Percentiles rank a stretch among this genome's conserved stretches.
phyloP scores from a whole-genome alignment of 495 filamentous ascomycete genomes.

The Tuber brumale region DNA sequence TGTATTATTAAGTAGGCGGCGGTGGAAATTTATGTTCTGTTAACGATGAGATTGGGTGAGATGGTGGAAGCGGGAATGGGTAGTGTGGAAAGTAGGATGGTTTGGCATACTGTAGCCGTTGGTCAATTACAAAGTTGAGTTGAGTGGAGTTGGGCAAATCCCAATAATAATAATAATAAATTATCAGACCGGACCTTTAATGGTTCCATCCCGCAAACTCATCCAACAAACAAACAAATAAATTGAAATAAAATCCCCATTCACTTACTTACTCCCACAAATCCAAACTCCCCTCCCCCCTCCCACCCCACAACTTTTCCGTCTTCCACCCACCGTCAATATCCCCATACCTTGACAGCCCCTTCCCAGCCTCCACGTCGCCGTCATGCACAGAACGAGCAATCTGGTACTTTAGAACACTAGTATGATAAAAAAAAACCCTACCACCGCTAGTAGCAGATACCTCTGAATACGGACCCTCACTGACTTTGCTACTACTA shows the following conservation, averaged over 20 bases:
- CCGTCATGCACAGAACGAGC: not conserved
- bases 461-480: not conserved
- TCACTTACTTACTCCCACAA: not conserved
- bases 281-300: not conserved
- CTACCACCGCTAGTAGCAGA: not conserved
- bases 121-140: not conserved
- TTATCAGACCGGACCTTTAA: not conserved
- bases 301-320: not conserved
- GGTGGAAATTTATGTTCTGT: not conserved
- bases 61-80: not conserved
- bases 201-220: not conserved
- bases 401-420: not conserved
- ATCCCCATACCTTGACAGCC: not conserved
- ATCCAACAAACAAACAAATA: not conserved
- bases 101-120: not conserved
- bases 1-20: not conserved
- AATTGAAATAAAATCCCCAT: not conserved
- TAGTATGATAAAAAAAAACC: not conserved
- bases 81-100: not conserved
- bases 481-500: not conserved
- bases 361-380: not conserved
- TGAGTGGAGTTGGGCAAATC: too few relatives aligned
- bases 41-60: not conserved
- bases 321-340: not conserved
- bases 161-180: not conserved